These are phyloP conservation scores for Teunomyces atbi DNA, from an alignment of 805 yeast species.

Conservation along the genomic window DNA sequence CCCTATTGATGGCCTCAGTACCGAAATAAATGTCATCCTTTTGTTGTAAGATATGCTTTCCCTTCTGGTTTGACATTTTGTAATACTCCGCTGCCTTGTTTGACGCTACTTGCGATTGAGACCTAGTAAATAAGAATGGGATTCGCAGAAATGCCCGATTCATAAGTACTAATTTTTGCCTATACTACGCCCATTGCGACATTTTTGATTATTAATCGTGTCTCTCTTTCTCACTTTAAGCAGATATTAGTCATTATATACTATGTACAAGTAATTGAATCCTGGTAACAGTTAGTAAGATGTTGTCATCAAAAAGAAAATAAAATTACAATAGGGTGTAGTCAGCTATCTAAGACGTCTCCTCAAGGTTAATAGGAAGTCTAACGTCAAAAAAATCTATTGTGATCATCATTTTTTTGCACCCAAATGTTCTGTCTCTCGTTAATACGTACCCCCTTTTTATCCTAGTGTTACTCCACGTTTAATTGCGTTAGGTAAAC, in stretches of 20 bases:
- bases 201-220: slow-evolving; percentile 1
- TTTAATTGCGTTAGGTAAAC: slow-evolving; percentile 67
- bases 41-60: slow-evolving; percentile 8
- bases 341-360: slow-evolving; percentile 32
- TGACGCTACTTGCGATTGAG: background rate
- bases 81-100: slow-evolving; percentile 5
- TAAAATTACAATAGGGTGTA: background rate
- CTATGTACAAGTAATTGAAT: background rate
- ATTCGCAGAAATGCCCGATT: background rate
- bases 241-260: background rate
- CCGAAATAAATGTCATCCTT: slow-evolving; percentile 37
- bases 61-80: slow-evolving; percentile 10
- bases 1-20: slow-evolving; percentile 57
- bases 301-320: background rate
- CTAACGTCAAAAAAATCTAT: slow-evolving; percentile 39
- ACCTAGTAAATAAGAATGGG: background rate
- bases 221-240: background rate
- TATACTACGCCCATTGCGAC: background rate
- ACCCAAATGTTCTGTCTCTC: background rate
- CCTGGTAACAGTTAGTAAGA: slow-evolving; percentile 6
- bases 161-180: background rate
- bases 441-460: background rate
- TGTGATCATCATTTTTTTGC: slow-evolving; percentile 29
- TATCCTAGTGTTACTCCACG: slow-evolving; percentile 41
- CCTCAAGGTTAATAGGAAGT: slow-evolving; percentile 39